Evolutionary conservation across 2,329 filamentous ascomycete species (phyloP), one percentile per base, ranked within the genome.

Genomic region (Alternaria sp.): DNA sequence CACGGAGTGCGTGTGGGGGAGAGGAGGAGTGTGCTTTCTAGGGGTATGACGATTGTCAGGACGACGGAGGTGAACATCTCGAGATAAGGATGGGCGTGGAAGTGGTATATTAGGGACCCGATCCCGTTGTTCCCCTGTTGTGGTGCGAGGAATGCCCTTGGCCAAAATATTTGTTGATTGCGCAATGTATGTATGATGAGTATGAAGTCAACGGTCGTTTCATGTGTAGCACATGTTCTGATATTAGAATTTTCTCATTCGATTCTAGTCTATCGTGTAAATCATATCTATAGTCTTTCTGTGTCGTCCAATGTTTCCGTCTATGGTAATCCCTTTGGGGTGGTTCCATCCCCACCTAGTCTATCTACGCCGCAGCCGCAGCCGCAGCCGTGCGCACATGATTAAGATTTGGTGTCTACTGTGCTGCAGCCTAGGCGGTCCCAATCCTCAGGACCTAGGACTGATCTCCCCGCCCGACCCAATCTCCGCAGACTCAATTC

Each of bases 31-130:
- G n/a, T 54, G 23, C 37, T 54, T 41, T 41, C 55, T 45, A 57
- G 52, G 42, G 57, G 55, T 4, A 56, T 58, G 50, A 54, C 49
- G 8, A 70, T 70, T 49, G 48, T 69, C 31, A 60, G 55, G 51
- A 70, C 66, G 4, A 68, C 65, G 21, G 66, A 67, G 42, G 66
- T 70, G 2, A 58, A 54, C 53, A 51, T 69, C 26, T 51, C 55
- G 13, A 49, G 60, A 24, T 60, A 42, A 46, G 50, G 17, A n/a
- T 55, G 26, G 17, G 3, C 14, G 10, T 11, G 26, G 13, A 9
- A 46, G 9, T 23, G 26, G 9, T 31, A 21, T 2, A 39, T 29
- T 29, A 11, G 3, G 13, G 21, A n/a, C 13, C 5, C 14, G 13
- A 23, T 5, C 13, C 23, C 4, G 11, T 48, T 11, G 11, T 17